Conservation (phyloP, 2,329 filamentous ascomycete species). For the Alternaria brassicae region DNA sequence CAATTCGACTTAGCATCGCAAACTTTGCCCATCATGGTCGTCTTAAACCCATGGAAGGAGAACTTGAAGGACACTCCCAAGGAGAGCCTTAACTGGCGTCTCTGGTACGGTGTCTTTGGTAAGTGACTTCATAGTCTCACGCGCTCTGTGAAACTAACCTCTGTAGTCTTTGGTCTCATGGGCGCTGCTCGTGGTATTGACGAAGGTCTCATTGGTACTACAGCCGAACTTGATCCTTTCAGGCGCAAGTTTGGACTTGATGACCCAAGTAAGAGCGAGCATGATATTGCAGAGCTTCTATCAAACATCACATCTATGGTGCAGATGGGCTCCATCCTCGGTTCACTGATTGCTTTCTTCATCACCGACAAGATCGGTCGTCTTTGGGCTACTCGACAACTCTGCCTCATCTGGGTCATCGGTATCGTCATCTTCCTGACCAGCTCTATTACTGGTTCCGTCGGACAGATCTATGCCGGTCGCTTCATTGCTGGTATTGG, state of each 20-base stretch:
- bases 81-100: constrained; percentile 76
- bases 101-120: constrained; percentile 76
- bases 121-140: constrained; percentile 8
- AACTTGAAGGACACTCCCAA: constrained; percentile 70
- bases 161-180: constrained; percentile 69
- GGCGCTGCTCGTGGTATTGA: constrained; percentile 81
- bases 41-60: constrained; percentile 47
- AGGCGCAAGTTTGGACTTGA: constrained; percentile 48
- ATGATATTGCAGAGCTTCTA: constrained; percentile 45
- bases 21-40: constrained; percentile 30
- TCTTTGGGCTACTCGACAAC: constrained; percentile 53
- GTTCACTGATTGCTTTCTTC: constrained; percentile 68
- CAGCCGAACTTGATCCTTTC: constrained; percentile 54
- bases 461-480: constrained; percentile 66
- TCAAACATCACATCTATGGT: constrained; percentile 83
- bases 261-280: constrained; percentile 35
- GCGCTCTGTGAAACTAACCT: constrained; percentile 13
- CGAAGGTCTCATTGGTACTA: constrained; percentile 78
- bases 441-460: constrained; percentile 43
- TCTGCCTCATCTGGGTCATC: constrained; percentile 51
- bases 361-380: constrained; percentile 56
- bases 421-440: constrained; percentile 54
- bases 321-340: constrained; percentile 76
- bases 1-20: background rate
- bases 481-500: constrained; percentile 71